A percentile compares a stretch with the other conserved stretches of the same genome.
phyloP scores from a whole-genome alignment of 176 grass and related monocot species.

The Musa beccarii region DNA sequence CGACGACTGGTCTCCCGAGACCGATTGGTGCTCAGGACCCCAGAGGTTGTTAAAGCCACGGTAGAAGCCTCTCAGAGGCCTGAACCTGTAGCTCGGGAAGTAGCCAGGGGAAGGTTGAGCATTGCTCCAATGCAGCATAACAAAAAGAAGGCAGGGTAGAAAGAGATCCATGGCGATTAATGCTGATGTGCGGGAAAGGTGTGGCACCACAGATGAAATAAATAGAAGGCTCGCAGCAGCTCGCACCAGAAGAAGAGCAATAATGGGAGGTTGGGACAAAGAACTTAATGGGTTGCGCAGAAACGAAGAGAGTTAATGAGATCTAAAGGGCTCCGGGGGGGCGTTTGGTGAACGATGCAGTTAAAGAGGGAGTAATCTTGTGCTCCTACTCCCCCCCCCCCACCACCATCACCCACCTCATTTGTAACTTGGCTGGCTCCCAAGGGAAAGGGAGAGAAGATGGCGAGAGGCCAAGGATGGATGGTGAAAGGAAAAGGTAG shows the following conservation, averaged over 20 bases:
- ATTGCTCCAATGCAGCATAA: conserved; percentile 2
- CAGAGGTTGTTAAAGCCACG: conserved; percentile 45
- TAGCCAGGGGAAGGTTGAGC: conserved; percentile 40
- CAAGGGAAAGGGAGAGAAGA: too few species aligned
- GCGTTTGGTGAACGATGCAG: not conserved
- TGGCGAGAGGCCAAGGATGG: too few species aligned
- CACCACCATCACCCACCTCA: not conserved
- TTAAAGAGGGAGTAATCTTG: not conserved
- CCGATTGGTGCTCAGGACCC: conserved; percentile 46
- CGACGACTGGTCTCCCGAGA: conserved; percentile 22
- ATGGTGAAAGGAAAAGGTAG: too few species aligned
- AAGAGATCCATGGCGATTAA: not conserved
- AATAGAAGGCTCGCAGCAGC: not conserved
- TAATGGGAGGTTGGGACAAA: not conserved
- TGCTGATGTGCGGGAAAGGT: not conserved
- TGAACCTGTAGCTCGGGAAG: conserved; percentile 43
- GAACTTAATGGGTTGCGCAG: not conserved
- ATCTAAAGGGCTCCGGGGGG: not conserved
- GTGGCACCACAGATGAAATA: not conserved
- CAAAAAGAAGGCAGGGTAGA: conserved; percentile 9
- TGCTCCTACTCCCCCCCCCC: not conserved
- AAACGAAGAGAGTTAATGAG: not conserved
- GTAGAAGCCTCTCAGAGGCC: conserved; percentile 19
- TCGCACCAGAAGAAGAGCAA: not conserved
- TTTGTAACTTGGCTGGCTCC: too few species aligned